Base-by-base conservation (phyloP, 2,329 filamentous ascomycete species). In the Fusarium poae region DNA sequence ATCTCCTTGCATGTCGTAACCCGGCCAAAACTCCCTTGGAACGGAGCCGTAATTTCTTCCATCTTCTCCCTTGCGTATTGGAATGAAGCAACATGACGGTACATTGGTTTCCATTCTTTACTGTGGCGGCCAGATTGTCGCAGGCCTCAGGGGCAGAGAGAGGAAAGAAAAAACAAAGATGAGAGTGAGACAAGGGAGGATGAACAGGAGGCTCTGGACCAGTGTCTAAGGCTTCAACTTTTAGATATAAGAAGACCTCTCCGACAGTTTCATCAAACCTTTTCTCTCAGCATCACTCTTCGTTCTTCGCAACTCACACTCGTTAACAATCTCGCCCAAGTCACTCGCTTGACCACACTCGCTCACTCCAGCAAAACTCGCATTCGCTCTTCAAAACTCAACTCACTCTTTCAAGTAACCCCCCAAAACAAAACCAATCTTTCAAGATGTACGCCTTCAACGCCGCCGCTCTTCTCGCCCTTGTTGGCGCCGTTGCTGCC, bases 361-460 rank as follows among this genome's bases (percentile, higher is more conserved):
- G 13, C 35, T 62, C 52, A 46, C n/a, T 55, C 50, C 48, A 52
- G 34, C 56, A 69, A 60, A 46, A 29, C 34, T 56, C 43, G 44
- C 53, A 65, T 27, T 55, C 27, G 42, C 50, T 44, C 40, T 46
- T 52, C 49, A 42, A 21, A 68, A 68, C 50, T 55, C 65, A 37
- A 37, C 40, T 46, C 29, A 54, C 27, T 35, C 51, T 40, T 56
- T 29, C 13, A 65, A 57, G 45, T 58, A 46, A 46, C 25, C 29
- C 52, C 61, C 52, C 37, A 52, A 71, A 23, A 37, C 40, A n/a
- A 46, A 54, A 20, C 58, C 46, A 58, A 65, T 43, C 49, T 32
- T 68, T 56, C 67, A 76, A 72, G 45, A 77, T 76, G 68, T 68
- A 73, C 65, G 49, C 74, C 69, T 45, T 58, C 62, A 74, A 72